Conservation (phyloP, 2,329 filamentous ascomycete genomes). For the Clonostachys chloroleuca region DNA sequence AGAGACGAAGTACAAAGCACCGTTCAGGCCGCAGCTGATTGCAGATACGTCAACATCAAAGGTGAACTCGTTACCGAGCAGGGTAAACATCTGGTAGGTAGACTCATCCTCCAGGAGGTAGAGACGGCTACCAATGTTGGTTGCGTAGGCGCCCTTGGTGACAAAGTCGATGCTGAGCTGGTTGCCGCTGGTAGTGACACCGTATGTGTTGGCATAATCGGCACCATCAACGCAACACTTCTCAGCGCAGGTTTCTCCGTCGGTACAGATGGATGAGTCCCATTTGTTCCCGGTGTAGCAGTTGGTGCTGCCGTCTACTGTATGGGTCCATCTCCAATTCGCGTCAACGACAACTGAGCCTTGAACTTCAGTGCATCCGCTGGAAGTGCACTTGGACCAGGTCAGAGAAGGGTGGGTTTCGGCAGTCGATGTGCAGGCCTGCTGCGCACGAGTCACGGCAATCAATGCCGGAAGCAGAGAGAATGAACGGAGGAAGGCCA, state of each 20-base stretch:
- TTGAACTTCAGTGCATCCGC: constrained; percentile 28
- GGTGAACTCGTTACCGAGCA: constrained; percentile 58
- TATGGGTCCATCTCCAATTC: constrained; percentile 51
- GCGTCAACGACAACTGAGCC: constrained; percentile 42
- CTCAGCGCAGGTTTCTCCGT: constrained; percentile 30
- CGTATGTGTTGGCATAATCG: constrained; percentile 35
- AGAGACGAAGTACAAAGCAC: constrained; percentile 56
- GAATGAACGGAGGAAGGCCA: too few relatives aligned
- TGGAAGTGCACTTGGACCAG: constrained; percentile 3
- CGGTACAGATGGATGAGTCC: constrained; percentile 24
- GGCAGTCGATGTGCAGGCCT: constrained; percentile 3
- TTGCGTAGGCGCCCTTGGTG: constrained; percentile 36
- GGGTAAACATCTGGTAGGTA: constrained; percentile 55
- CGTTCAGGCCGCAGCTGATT: constrained; percentile 61
- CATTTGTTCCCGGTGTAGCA: constrained; percentile 41
- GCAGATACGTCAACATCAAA: constrained; percentile 63
- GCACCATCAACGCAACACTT: constrained; percentile 43
- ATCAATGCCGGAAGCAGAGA: too few relatives aligned
- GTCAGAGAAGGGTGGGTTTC: constrained; percentile 3
- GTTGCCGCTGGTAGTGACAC: constrained; percentile 38
- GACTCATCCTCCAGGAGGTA: constrained; percentile 52
- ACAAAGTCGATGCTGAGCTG: constrained; percentile 44
- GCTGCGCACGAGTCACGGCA: constrained; percentile 1
- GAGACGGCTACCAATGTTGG: constrained; percentile 41
- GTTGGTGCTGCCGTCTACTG: constrained; percentile 25